Evolutionary conservation across 2,329 filamentous ascomycete species (phyloP), one percentile per base, ranked within the genome.

Genomic region (Leptographium wingfieldii): DNA sequence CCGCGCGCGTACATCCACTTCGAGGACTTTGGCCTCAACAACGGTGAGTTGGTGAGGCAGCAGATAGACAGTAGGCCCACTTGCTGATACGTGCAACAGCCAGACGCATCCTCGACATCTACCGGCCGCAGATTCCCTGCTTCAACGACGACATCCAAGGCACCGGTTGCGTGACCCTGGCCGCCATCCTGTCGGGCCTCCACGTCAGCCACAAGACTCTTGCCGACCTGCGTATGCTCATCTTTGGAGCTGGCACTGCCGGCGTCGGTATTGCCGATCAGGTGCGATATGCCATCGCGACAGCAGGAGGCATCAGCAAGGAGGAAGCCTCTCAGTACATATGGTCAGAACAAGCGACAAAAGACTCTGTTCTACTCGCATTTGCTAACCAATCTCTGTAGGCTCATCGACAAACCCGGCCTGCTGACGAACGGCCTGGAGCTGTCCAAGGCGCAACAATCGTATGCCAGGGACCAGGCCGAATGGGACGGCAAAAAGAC

Each of bases 121-220:
- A 94, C 67, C 81, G 86, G 1, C 78, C 85, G 0, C 68, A 87
- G 56, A 85, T 92, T 9, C 79, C 90, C 0, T 95, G 90, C 70
- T 95, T 96, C 77, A 95, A 95, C 67, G 91, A 95, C 61, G 90
- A 95, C 69, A 85, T 95, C 0, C 63, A 65, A 70, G 91, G 90
- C 1, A 95, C 91, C 0, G 91, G 90, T 0, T 92, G 88, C 61
- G 90, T 95, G 1, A 92, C 91, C 0, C 79, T 95, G 0, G 90
- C 90, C 0, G 90, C 87, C 1, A 85, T 95, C 63, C 84, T 90
- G 75, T 83, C 90, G 0, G 90, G 82, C 0, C 75, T 92, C 9
- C 82, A 88, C 62, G 84, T 92, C 9, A 84, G 79, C 62, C 78
- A 83, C 3, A 73, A 85, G 58, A 82, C 85, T 58, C 75, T 95